Percentiles rank a stretch among this genome's conserved stretches.
Evolutionary conservation across 2,329 filamentous ascomycete genomes (phyloP).

Genomic region (Truncatella angustata): DNA sequence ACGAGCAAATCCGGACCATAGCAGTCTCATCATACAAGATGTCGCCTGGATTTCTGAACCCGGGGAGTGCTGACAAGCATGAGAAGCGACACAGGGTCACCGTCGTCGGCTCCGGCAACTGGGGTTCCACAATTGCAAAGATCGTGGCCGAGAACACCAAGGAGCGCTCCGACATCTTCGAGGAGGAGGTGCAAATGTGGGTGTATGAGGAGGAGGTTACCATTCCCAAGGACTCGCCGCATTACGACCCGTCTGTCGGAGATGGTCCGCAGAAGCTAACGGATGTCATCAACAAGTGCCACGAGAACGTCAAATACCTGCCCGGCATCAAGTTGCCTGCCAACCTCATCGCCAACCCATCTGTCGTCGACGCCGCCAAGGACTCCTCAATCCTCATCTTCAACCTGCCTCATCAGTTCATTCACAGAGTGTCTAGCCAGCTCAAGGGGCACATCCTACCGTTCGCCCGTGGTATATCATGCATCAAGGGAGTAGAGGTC

Average conservation of each 20-base stretch:
- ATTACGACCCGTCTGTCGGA: constrained; percentile 65
- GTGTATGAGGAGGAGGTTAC: constrained; percentile 91
- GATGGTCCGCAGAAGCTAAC: constrained; percentile 83
- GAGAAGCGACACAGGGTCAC: constrained; percentile 87
- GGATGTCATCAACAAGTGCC: constrained; percentile 80
- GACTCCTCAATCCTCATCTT: constrained; percentile 89
- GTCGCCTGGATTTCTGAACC: constrained; percentile 33
- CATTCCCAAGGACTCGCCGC: constrained; percentile 67
- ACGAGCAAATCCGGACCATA: background rate
- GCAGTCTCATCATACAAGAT: constrained; percentile 20
- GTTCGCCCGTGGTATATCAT: constrained; percentile 90
- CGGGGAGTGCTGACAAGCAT: constrained; percentile 32
- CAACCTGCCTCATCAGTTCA: constrained; percentile 96
- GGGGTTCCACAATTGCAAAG: constrained; percentile 97
- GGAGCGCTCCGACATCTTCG: constrained; percentile 76
- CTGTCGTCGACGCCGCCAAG: constrained; percentile 74
- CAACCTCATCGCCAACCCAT: constrained; percentile 84
- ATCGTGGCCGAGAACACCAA: constrained; percentile 91
- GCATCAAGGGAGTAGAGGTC: constrained; percentile 97
- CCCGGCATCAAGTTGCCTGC: constrained; percentile 79
- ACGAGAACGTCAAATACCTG: constrained; percentile 98
- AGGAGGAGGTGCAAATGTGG: constrained; percentile 95
- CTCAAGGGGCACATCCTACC: constrained; percentile 87
- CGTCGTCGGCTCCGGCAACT: constrained; percentile 94
- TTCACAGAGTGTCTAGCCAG: constrained; percentile 79